A percentile compares a stretch with the other conserved stretches of the same genome.
Conservation (phyloP, 805 yeast species). For the Schwanniomyces yamadae region DNA sequence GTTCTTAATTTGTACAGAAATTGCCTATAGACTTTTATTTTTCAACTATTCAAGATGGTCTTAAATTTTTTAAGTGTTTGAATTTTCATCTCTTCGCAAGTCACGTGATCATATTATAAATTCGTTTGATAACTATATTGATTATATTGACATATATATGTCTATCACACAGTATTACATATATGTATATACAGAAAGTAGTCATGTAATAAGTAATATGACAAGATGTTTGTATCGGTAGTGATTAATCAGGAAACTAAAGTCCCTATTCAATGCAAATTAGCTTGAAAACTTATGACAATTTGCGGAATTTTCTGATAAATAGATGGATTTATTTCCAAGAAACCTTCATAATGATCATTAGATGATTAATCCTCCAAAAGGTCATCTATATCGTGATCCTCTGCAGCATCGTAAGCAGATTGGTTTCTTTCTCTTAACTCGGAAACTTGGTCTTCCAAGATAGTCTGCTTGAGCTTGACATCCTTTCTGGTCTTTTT, state of each 20-base stretch:
- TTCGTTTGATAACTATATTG: no score
- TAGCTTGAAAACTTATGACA: no score
- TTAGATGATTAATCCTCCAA: conserved; percentile 55
- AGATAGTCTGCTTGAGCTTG: conserved; percentile 51
- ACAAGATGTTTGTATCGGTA: no score
- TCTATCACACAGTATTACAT: no score
- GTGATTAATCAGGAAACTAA: no score
- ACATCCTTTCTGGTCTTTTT: conserved; percentile 65
- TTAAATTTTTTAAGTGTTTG: conserved; percentile 3
- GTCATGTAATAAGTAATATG: no score
- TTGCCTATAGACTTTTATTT: not conserved
- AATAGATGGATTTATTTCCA: no score
- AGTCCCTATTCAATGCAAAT: no score
- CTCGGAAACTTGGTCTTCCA: conserved; percentile 45
- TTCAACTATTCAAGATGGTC: not conserved
- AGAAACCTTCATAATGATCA: no score
- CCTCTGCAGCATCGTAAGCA: conserved; percentile 50
- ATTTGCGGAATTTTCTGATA: no score
- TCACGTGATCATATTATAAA: conserved; percentile 5
- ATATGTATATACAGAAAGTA: no score
- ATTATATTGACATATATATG: no score
- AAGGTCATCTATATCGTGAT: conserved; percentile 67
- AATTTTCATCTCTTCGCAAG: conserved; percentile 2
- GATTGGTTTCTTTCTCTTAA: conserved; percentile 44
- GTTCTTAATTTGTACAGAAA: not conserved